Percentiles rank a stretch among this genome's conserved stretches.
Conservation (phyloP, 257 asterid genomes). For the Coffea eugenioides region DNA sequence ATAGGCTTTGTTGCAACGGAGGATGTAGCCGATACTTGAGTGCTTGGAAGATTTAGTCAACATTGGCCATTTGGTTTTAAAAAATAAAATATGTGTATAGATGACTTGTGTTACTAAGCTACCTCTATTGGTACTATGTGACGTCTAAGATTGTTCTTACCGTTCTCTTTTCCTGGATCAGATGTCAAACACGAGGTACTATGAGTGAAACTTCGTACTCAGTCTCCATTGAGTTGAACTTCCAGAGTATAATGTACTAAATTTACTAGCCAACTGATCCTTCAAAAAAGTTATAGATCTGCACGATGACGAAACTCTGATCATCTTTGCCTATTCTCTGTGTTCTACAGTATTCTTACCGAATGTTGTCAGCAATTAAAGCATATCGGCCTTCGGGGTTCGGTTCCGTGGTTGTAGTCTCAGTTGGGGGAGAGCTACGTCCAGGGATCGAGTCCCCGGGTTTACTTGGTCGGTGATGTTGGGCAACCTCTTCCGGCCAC, state of each 20-base stretch:
- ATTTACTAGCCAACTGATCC: background rate
- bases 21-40: slow-evolving; percentile 43
- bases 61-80: background rate
- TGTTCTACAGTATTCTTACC: background rate
- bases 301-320: background rate
- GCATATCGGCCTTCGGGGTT: too few species aligned
- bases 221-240: background rate
- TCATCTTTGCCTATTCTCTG: background rate
- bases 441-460: too few species aligned
- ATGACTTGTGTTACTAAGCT: background rate
- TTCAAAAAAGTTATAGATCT: background rate
- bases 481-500: too few species aligned
- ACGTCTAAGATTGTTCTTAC: background rate
- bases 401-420: too few species aligned
- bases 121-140: background rate
- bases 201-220: background rate
- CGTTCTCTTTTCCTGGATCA: background rate
- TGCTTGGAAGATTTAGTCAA: background rate
- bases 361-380: background rate
- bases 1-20: slow-evolving; percentile 46
- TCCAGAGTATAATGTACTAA: background rate
- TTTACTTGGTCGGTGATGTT: too few species aligned
- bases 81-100: background rate
- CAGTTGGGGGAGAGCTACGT: too few species aligned
- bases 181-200: background rate